phyloP scores from a whole-genome alignment of 495 filamentous ascomycete genomes.

The Hypomontagnella monticulosa region DNA sequence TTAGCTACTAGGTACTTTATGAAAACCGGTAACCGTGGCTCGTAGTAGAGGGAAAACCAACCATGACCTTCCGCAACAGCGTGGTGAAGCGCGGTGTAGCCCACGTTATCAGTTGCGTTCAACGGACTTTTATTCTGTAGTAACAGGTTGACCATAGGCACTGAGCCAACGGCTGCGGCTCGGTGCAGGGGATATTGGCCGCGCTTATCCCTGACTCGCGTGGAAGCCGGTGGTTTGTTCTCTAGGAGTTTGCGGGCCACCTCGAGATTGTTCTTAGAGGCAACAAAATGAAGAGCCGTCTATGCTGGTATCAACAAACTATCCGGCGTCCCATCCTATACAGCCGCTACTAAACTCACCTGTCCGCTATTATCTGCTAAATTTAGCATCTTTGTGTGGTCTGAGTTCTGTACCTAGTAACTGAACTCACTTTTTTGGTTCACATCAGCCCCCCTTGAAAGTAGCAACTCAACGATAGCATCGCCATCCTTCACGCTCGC shows the following conservation, averaged over 20 bases:
- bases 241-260: conserved; percentile 79
- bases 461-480: conserved; percentile 74
- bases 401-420: neutral
- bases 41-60: conserved; percentile 28
- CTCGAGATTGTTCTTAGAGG: conserved; percentile 87
- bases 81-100: conserved; percentile 91
- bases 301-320: conserved; percentile 41
- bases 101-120: conserved; percentile 85
- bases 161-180: conserved; percentile 87
- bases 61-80: conserved; percentile 92
- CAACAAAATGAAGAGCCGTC: conserved; percentile 91
- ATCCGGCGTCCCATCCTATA: neutral
- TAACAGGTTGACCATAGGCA: conserved; percentile 81
- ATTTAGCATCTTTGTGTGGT: conserved; percentile 20
- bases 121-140: conserved; percentile 82
- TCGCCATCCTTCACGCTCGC: conserved; percentile 79
- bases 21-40: neutral
- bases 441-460: conserved; percentile 84
- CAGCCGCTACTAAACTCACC: conserved; percentile 48
- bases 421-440: conserved; percentile 72
- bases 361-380: conserved; percentile 63
- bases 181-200: conserved; percentile 88
- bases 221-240: conserved; percentile 75
- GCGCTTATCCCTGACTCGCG: conserved; percentile 83
- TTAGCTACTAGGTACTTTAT: conserved; percentile 9